Conservation (phyloP, 1,284 basidiomycete genomes). For the Ganoderma sp. region DNA sequence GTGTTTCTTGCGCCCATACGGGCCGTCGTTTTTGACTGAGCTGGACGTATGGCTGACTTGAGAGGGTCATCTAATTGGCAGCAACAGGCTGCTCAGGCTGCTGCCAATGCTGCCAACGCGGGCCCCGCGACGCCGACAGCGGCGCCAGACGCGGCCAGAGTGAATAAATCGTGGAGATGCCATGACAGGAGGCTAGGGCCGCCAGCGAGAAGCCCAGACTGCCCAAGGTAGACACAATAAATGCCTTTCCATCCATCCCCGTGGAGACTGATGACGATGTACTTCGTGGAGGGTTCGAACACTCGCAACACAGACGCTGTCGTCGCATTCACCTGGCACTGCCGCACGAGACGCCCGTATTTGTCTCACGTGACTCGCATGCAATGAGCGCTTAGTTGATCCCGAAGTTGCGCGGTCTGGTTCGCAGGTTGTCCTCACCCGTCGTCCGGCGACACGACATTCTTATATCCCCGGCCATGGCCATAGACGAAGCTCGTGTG, state of each 20-base stretch:
- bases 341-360: not conserved
- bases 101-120: too few relatives aligned
- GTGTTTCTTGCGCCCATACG: too few relatives aligned
- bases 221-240: not conserved
- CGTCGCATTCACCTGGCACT: not conserved
- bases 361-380: slow-evolving; percentile 13
- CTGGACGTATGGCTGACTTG: too few relatives aligned
- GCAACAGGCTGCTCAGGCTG: too few relatives aligned
- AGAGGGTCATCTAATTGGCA: too few relatives aligned
- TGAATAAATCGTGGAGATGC: not conserved
- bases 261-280: not conserved
- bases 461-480: slow-evolving; percentile 33
- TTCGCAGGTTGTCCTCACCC: slow-evolving; percentile 17
- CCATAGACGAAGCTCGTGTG: slow-evolving; percentile 49
- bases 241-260: not conserved
- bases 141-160: not conserved
- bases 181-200: too few relatives aligned
- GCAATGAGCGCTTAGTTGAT: not conserved
- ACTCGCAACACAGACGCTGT: not conserved
- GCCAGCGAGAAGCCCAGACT: not conserved
- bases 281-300: too few relatives aligned
- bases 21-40: too few relatives aligned
- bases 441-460: slow-evolving; percentile 16
- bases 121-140: too few relatives aligned
- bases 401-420: slow-evolving; percentile 5